Evolutionary conservation across 208 protist genomes (phyloP), one percentile per base, ranked within the genome.

Genomic region (Balamuthia mandrillaris): DNA sequence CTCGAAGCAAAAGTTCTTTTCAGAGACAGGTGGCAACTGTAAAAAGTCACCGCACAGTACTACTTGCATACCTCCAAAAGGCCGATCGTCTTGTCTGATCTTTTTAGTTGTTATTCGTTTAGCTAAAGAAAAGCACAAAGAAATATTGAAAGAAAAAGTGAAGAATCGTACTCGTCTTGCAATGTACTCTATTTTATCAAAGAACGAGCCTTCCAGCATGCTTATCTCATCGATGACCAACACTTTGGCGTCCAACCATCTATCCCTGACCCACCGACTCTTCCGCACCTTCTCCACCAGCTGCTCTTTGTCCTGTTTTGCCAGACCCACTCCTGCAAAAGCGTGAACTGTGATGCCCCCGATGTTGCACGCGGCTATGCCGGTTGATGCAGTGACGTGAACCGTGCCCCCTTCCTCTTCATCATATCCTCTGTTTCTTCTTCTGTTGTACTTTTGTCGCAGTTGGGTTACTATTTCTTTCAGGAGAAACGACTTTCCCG

Each of bases 401-500:
- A 79, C 70, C 21, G 45, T 47, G n/a, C n/a, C n/a, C n/a, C n/a
- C n/a, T n/a, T n/a, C n/a, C n/a, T n/a, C n/a, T n/a, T n/a, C n/a
- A 35, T 79, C 70, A n/a, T 79, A 39, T 12, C 70, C 70, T n/a
- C n/a, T n/a, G n/a, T n/a, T n/a, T n/a, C n/a, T n/a, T n/a, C n/a
- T n/a, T n/a, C 49, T 54, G 49, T 54, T 14, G 21, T 88, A 37
- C 7, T 85, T 27, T 31, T 56, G 7, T 10, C 60, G 49, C 2
- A 82, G 45, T 4, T 45, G 52, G 1, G 35, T 3, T 24, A 90
- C 70, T 7, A 93, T 87, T 31, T 89, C 77, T 9, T 70, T 51
- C 0, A 93, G 51, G 6, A 93, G 75, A 54, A 87, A 90, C 5
- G 87, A 89, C 66, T 93, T 93, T 29, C 90, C 90, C 16, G 89